Evolutionary conservation across 768 basidiomycete species (phyloP).

Genomic region (Termitomyces sp.): DNA sequence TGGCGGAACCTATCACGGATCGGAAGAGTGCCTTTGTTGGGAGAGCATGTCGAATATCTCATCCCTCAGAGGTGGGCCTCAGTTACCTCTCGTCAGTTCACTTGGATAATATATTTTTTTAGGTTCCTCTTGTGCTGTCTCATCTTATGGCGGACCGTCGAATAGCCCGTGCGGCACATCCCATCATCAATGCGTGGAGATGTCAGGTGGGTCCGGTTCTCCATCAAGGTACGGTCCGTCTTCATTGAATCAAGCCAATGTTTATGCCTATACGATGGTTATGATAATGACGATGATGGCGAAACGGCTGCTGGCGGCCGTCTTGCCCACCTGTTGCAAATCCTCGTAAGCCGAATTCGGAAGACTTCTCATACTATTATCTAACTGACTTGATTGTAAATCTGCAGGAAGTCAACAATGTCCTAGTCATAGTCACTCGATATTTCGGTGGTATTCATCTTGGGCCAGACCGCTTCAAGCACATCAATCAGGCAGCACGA

Average conservation of each 20-base stretch:
- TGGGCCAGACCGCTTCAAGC: slow-evolving; percentile 85
- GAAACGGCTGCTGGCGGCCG: slow-evolving; percentile 92
- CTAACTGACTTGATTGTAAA: not conserved
- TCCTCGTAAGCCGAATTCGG: slow-evolving; percentile 50
- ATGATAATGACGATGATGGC: slow-evolving; percentile 94
- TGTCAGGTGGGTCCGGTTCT: slow-evolving; percentile 63
- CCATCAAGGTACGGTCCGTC: slow-evolving; percentile 58
- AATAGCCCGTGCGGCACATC: slow-evolving; percentile 74
- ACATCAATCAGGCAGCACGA: slow-evolving; percentile 94
- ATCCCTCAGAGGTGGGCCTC: slow-evolving; percentile 65
- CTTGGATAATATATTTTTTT: slow-evolving; percentile 6
- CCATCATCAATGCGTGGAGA: slow-evolving; percentile 80
- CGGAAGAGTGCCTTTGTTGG: slow-evolving; percentile 86
- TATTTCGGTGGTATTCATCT: slow-evolving; percentile 93
- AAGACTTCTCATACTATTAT: not conserved
- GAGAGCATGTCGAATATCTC: slow-evolving; percentile 73
- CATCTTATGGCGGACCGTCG: slow-evolving; percentile 68
- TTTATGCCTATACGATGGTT: not conserved
- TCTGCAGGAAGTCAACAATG: slow-evolving; percentile 70
- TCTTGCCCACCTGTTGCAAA: slow-evolving; percentile 86
- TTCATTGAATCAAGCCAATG: not conserved
- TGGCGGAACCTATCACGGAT: slow-evolving; percentile 80
- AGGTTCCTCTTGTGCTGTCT: slow-evolving; percentile 69
- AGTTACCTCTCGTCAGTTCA: not conserved
- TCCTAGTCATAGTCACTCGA: slow-evolving; percentile 88